A percentile compares a stretch with the other conserved stretches of the same genome.
Conservation (phyloP, 129 eudicot species). For the Tagetes patula region DNA sequence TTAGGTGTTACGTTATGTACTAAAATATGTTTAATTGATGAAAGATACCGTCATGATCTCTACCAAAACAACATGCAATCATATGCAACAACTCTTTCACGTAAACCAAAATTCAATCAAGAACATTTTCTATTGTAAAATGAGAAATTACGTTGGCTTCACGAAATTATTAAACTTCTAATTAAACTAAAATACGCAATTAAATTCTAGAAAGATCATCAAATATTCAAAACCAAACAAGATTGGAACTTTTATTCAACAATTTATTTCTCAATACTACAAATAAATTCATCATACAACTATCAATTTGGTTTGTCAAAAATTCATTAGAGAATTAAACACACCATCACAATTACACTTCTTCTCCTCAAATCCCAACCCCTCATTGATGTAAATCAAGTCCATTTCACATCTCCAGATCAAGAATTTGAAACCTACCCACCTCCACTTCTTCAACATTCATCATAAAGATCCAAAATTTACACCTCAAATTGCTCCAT, state of each 20-base stretch:
- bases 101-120: neutral
- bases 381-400: constrained; percentile 33
- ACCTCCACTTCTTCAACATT: constrained; percentile 10
- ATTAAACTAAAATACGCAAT: neutral
- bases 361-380: constrained; percentile 23
- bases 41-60: constrained; percentile 77
- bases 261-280: constrained; percentile 31
- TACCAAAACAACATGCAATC: constrained; percentile 43
- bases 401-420: constrained; percentile 45
- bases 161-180: neutral
- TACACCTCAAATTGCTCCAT: constrained; percentile 14
- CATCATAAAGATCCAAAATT: constrained; percentile 13
- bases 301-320: constrained; percentile 34
- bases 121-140: neutral
- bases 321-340: constrained; percentile 25
- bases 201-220: neutral
- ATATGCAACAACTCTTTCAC: neutral
- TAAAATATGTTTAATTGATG: too few species aligned
- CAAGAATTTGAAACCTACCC: constrained; percentile 24
- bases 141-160: neutral
- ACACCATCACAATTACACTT: constrained; percentile 19
- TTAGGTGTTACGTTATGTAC: too few species aligned
- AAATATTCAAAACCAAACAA: neutral
- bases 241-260: constrained; percentile 17
- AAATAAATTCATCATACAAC: constrained; percentile 34